These are phyloP conservation scores for Zygosaccharomyces pseudobailii DNA, from an alignment of 1,139 yeast genomes.

Conservation along the genomic window DNA sequence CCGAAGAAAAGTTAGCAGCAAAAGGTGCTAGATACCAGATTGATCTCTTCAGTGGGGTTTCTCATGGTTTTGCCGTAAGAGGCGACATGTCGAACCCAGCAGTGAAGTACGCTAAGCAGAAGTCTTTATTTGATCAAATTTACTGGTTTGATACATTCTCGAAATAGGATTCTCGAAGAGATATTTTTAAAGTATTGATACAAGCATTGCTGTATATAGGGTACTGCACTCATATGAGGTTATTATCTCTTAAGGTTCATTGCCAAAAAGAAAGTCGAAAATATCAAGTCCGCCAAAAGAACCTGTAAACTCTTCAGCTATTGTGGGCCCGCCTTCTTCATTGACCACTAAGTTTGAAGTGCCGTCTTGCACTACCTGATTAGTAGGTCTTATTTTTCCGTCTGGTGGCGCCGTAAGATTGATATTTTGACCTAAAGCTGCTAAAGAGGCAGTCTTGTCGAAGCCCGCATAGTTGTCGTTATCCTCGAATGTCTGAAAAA, in stretches of 20 bases:
- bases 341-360: neutral
- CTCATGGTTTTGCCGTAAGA: slow-evolving; percentile 73
- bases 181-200: neutral
- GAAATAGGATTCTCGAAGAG: neutral
- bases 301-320: slow-evolving; percentile 16
- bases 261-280: slow-evolving; percentile 29
- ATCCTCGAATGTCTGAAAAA: neutral
- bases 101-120: slow-evolving; percentile 65
- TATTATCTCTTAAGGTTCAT: slow-evolving; percentile 9
- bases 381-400: neutral
- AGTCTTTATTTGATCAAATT: slow-evolving; percentile 56
- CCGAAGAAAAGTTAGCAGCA: slow-evolving; percentile 54
- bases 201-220: too few relatives aligned
- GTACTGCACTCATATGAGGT: neutral
- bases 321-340: slow-evolving; percentile 3
- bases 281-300: slow-evolving; percentile 26
- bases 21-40: slow-evolving; percentile 52
- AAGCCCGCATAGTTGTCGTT: slow-evolving; percentile 11
- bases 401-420: slow-evolving; percentile 9
- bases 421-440: slow-evolving; percentile 15
- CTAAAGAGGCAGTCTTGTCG: slow-evolving; percentile 20
- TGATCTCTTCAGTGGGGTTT: slow-evolving; percentile 54
- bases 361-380: neutral
- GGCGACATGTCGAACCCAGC: slow-evolving; percentile 59
- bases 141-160: slow-evolving; percentile 41